Evolutionary conservation across 2,329 filamentous ascomycete genomes (phyloP), one percentile per base, ranked within the genome.

Genomic region (Xylariales sp.): DNA sequence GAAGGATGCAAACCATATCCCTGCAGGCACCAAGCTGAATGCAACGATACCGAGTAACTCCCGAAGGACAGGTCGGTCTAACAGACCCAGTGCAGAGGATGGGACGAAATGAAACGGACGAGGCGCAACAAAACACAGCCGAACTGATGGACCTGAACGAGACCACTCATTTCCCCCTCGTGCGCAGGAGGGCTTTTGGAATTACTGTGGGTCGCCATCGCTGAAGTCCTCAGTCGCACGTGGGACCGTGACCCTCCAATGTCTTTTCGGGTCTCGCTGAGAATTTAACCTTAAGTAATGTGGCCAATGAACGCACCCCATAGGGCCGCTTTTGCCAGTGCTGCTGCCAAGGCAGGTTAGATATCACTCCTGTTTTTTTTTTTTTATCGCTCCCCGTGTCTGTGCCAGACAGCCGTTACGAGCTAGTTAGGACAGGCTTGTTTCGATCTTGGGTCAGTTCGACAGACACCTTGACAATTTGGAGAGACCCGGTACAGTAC

Each of bases 261-360:
- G 21, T 38, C n/a, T n/a, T n/a, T n/a, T 38, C 35, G 35, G 35
- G 29, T 25, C 37, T 39, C 37, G 32, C 37, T 30, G 33, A 33
- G 37, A 33, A 10, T 39, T 39, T 39, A 39, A 39, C 37, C 37
- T 39, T 33, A 39, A 39, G 15, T 25, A 10, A 19, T n/a, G 13
- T 12, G 24, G 16, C 37, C 37, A 39, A 39, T 39, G 29, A 39
- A 16, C 19, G 19, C 13, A 19, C 25, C 15, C 24, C 19, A 14
- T 15, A 16, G 14, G 16, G 16, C 29, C 23, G 17, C 34, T 14
- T n/a, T n/a, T n/a, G n/a, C n/a, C n/a, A n/a, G n/a, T n/a, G n/a
- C n/a, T n/a, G n/a, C n/a, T n/a, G n/a, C n/a, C n/a, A n/a, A n/a
- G n/a, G n/a, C n/a, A n/a, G n/a, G n/a, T n/a, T n/a, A n/a, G n/a